Evolutionary conservation across 2,329 filamentous ascomycete species (phyloP), one percentile per base, ranked within the genome.

Genomic region (Aurifilum marmelostoma): DNA sequence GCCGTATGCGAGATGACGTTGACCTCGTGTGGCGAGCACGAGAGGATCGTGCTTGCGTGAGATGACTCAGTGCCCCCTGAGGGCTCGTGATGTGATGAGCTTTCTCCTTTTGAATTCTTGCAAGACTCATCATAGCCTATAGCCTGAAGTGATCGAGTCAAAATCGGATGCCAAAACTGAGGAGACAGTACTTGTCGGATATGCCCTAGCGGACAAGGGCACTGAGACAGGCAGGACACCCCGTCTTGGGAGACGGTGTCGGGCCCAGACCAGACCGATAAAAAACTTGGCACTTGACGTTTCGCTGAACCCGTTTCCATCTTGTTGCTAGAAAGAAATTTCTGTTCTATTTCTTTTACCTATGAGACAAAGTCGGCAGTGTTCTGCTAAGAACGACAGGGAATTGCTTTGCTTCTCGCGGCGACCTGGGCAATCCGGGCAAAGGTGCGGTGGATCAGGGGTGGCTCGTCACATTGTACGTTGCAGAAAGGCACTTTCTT

Each of bases 1-100:
- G n/a, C 12, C 63, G 11, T 43, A 54, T 64, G 66, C 43, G 59
- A 61, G 43, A 71, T 71, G 69, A 71, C 69, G 69, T 70, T 68
- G 59, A 29, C 14, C n/a, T 34, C 37, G 32, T 34, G 66, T 68
- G 66, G 69, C 66, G 39, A 68, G 43, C 9, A 54, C 9, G 16
- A 50, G 34, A n/a, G 52, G 18, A 14, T 60, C 29, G 14, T 59
- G 59, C 69, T 59, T 54, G 54, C 18, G 27, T 14, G 32, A 27
- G 34, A 41, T 65, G 34, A 58, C 63, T 56, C 34, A n/a, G n/a
- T 21, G 5, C 24, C 5, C 50, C 12, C 24, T 32, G 18, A n/a
- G 29, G 1, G 52, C 27, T 50, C 41, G 27, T 32, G 39, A 47
- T 59, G n/a, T 47, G 52, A 2, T 18, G 21, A 27, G 18, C 8